Evolutionary conservation across 805 yeast genomes (phyloP).

Genomic region (Schwanniomyces pseudopolymorphus): DNA sequence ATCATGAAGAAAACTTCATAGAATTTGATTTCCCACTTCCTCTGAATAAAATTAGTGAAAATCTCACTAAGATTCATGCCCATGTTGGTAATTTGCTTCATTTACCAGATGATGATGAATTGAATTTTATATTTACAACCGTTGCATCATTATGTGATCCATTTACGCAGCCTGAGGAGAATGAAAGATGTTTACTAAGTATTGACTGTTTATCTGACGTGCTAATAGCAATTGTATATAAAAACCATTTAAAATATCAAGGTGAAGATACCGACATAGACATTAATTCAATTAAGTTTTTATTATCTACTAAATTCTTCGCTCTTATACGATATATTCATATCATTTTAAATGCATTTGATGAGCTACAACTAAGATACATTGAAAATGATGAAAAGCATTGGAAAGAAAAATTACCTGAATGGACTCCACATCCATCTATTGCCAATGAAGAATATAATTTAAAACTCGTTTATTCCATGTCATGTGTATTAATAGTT

Average conservation of each 20-base stretch:
- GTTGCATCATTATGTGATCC: conserved; percentile 51
- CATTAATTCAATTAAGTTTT: conserved; percentile 32
- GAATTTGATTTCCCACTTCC: conserved; percentile 17
- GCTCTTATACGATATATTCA: conserved; percentile 38
- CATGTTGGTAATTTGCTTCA: conserved; percentile 12
- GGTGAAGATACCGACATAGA: conserved; percentile 8
- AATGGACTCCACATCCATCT: conserved; percentile 26
- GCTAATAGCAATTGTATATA: conserved; percentile 42
- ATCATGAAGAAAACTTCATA: conserved; percentile 9
- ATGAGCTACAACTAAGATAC: conserved; percentile 40
- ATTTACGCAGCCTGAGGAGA: conserved; percentile 66
- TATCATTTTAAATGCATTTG: conserved; percentile 37
- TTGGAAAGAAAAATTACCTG: conserved; percentile 19
- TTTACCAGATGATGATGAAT: conserved; percentile 13
- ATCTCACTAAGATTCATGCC: conserved; percentile 13
- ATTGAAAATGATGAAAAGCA: conserved; percentile 38
- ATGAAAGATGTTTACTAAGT: conserved; percentile 52
- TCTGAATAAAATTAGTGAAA: conserved; percentile 7
- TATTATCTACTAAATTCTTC: conserved; percentile 34
- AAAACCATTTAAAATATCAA: conserved; percentile 4
- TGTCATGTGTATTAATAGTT: conserved; percentile 32
- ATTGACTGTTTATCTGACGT: conserved; percentile 55
- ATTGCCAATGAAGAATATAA: conserved; percentile 17
- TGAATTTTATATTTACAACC: conserved; percentile 16
- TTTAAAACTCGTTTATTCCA: conserved; percentile 27